A percentile compares a stretch with the other conserved stretches of the same genome.
Evolutionary conservation across 345 rosid genomes (phyloP).

Genomic region (Fremontodendron californicum): DNA sequence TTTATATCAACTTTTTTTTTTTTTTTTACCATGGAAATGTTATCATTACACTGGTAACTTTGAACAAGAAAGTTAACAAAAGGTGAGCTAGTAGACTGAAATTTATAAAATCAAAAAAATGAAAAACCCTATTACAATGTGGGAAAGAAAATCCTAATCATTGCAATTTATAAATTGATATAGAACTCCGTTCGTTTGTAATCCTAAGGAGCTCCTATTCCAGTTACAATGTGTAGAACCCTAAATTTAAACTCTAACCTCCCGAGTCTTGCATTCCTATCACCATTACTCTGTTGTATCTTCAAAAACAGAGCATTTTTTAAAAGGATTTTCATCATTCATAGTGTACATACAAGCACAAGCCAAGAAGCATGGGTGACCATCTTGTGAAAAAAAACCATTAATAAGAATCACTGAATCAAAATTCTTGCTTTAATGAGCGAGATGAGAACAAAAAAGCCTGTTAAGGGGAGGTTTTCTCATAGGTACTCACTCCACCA

Average conservation of each 20-base stretch:
- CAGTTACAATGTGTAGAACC: constrained; percentile 32
- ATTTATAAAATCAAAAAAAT: constrained; percentile 12
- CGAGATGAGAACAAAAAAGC: constrained; percentile 10
- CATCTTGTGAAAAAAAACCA: constrained; percentile 15
- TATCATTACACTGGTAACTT: constrained; percentile 20
- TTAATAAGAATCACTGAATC: neutral
- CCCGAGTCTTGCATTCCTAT: constrained; percentile 20
- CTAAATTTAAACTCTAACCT: constrained; percentile 21
- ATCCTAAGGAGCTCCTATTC: constrained; percentile 23
- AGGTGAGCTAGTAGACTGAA: constrained; percentile 13
- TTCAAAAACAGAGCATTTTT: constrained; percentile 20
- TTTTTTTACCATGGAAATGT: neutral
- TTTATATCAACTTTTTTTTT: too few species aligned
- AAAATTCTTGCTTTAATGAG: constrained; percentile 6
- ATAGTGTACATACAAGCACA: constrained; percentile 34
- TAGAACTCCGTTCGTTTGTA: constrained; percentile 23
- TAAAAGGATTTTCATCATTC: constrained; percentile 8
- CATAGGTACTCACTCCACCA: constrained; percentile 18
- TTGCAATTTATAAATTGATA: constrained; percentile 16
- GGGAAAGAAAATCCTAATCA: constrained; percentile 13
- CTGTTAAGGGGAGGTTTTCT: constrained; percentile 14
- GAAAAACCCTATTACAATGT: constrained; percentile 20
- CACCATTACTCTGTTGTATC: constrained; percentile 8
- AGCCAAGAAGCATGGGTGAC: constrained; percentile 13
- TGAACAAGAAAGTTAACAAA: constrained; percentile 17